These are phyloP conservation scores for Kwoniella europaea DNA, from an alignment of 768 basidiomycete species.

Conservation along the genomic window DNA sequence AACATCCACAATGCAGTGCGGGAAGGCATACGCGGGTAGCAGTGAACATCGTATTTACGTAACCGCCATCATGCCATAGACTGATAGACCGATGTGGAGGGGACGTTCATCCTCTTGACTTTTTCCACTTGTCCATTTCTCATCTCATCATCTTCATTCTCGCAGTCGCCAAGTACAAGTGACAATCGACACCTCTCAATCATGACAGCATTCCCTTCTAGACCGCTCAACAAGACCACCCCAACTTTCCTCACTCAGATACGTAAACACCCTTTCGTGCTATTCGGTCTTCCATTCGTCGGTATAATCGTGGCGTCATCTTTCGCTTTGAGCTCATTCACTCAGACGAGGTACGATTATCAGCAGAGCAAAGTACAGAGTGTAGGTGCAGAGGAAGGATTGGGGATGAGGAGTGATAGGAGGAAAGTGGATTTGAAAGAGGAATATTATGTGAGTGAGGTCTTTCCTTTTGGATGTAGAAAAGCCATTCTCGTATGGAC, in stretches of 20 bases:
- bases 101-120: neutral
- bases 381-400: slow-evolving; percentile 43
- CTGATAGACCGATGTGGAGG: neutral
- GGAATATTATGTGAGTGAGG: slow-evolving; percentile 84
- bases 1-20: neutral
- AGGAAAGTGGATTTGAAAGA: slow-evolving; percentile 85
- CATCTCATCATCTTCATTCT: neutral
- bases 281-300: slow-evolving; percentile 88
- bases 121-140: neutral
- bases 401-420: slow-evolving; percentile 49
- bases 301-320: slow-evolving; percentile 83
- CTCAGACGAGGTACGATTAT: slow-evolving; percentile 87
- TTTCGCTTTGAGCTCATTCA: slow-evolving; percentile 79
- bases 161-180: neutral
- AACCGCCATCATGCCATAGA: neutral
- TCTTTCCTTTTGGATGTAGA: neutral
- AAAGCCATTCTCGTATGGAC: neutral
- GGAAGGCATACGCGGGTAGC: neutral
- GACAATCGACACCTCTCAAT: neutral
- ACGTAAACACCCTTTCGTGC: slow-evolving; percentile 52
- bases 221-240: slow-evolving; percentile 35
- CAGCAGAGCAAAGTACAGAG: slow-evolving; percentile 60
- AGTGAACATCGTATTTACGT: neutral
- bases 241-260: slow-evolving; percentile 33
- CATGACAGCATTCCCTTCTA: slow-evolving; percentile 49